Base-by-base conservation (phyloP, 1,284 basidiomycete genomes). In the Pholiota adiposa region DNA sequence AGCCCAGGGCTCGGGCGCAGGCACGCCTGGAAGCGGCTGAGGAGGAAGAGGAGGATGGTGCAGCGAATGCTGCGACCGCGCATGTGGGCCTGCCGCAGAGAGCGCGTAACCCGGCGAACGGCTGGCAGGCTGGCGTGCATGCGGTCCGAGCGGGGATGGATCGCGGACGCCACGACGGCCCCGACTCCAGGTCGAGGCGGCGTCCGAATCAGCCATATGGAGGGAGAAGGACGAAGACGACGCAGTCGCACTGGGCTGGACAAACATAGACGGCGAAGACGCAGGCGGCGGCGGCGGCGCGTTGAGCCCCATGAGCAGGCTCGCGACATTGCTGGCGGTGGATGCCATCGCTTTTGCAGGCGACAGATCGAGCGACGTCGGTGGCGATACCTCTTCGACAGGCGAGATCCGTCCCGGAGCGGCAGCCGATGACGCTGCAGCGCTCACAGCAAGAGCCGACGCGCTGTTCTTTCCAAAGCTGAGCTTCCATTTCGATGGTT, bases 401-500 rank as follows among this genome's bases (percentile, higher is more conserved):
- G 80, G 74, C 29, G 81, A 77, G n/a, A 75, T 61, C 57, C 72
- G 70, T 57, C 72, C 74, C 9, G n/a, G 44, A 18, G 56, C 27
- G 43, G 70, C 66, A 61, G 29, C 29, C 4, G 29, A 4, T 11
- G 75, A 69, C 48, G 72, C 69, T 51, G 70, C 77, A 63, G 75
- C 80, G 50, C 58, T 60, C 56, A 40, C 38, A 16, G 75, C 62
- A 36, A 72, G 59, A 36, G 71, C 67, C 59, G 76, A 69, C 40
- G 72, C 72, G 58, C 72, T 82, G 67, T 75, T 81, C 75, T 87
- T 89, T 29, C 88, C 88, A 70, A 93, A 90, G 56, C 84, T 79
- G 56, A 91, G 79, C 70, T 89, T 92, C 90, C 90, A 93, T 71
- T 88, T 91, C 48, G 86, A 89, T 56, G 88, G 76, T 77, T 92